Evolutionary conservation across 352 stramenopile genomes (phyloP), one percentile per base, ranked within the genome.

Genomic region (Pythium apleroticum): DNA sequence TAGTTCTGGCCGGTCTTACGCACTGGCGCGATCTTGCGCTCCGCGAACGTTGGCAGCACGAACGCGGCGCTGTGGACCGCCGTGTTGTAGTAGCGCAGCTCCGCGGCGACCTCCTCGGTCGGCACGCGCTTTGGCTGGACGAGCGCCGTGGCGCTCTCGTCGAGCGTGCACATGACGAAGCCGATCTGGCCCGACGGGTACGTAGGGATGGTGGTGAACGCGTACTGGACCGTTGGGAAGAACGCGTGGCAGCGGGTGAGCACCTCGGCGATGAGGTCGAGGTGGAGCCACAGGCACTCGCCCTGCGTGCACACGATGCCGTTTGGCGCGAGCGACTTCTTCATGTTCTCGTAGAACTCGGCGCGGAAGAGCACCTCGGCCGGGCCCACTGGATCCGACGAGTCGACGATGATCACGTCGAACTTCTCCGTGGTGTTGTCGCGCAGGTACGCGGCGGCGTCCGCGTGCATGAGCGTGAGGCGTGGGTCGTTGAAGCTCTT

Each of bases 121-220:
- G 84, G 83, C 62, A 53, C 50, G 56, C 85, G 85, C 82, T 92
- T 93, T 52, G 87, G 84, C 71, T 82, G 88, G 59, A 71, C 70
- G 60, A 95, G 66, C 12, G 75, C 77, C 24, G 78, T 73, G 11
- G 73, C 62, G 60, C 71, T 79, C 31, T 94, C 72, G 67, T 93
- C 84, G 14, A 93, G 73, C 58, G 87, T 89, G 79, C 87, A 95
- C 69, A 98, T 78, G 66, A 98, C 94, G 72, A 99, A 99, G 37
- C 97, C 97, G 78, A 99, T 99, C 77, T 99, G 97, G 48, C 97
- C 98, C 45, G 89, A 98, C 10, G 98, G 97, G 86, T 99, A 99
- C 25, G 97, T 99, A 7, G 98, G 98, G 71, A 99, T 98, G 50
- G 93, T 99, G 50, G 96, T 99, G 84, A 98, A 99, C 19, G 96